Evolutionary conservation across 805 yeast genomes (phyloP).

Genomic region (Schizosaccharomyces octosporus): DNA sequence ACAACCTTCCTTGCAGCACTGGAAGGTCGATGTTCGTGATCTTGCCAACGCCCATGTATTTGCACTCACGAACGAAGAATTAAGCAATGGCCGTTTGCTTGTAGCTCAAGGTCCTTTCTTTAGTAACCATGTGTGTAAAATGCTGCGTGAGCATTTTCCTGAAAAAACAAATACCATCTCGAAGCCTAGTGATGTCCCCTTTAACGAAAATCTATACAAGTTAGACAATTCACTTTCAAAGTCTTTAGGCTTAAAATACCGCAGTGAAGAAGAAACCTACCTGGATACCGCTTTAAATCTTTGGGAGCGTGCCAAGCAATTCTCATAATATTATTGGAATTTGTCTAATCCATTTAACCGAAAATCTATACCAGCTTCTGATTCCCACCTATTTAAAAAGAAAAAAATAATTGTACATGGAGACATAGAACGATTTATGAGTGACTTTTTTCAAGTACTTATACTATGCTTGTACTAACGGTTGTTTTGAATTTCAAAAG

Average conservation of each 20-base stretch:
- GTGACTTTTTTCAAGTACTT: no score
- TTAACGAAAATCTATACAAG: not conserved
- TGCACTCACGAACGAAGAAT: slow-evolving; percentile 17
- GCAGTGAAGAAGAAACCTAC: slow-evolving; percentile 9
- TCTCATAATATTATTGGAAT: not conserved
- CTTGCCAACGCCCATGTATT: slow-evolving; percentile 32
- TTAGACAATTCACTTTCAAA: slow-evolving; percentile 7
- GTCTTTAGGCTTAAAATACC: slow-evolving; percentile 9
- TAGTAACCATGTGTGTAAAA: slow-evolving; percentile 4
- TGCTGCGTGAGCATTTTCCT: slow-evolving; percentile 7
- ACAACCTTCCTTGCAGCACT: slow-evolving; percentile 8
- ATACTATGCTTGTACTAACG: no score
- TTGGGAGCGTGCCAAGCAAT: not conserved
- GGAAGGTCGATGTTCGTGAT: slow-evolving; percentile 33
- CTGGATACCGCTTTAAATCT: slow-evolving; percentile 3
- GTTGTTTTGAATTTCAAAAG: no score
- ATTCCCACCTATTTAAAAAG: no score
- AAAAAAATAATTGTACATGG: no score
- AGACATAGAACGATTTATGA: no score
- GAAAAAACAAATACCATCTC: slow-evolving; percentile 6
- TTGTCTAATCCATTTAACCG: no score
- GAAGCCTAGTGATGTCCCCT: not conserved
- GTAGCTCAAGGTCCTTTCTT: slow-evolving; percentile 9
- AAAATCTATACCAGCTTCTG: no score
- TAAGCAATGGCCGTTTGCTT: slow-evolving; percentile 12